phyloP scores from a whole-genome alignment of 1,139 yeast genomes.

The Pichia inconspicua region DNA sequence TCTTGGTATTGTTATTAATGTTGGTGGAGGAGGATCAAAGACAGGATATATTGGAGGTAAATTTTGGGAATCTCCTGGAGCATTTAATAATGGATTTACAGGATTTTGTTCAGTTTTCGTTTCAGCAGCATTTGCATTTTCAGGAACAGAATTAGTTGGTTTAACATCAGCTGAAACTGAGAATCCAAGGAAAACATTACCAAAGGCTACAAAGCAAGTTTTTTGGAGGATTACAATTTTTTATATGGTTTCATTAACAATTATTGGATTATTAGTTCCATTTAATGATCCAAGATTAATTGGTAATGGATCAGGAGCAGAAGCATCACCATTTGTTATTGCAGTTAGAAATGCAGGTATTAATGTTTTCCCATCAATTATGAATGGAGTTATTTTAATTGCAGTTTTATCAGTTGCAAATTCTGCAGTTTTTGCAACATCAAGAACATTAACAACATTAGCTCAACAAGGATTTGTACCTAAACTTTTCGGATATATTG shows the following conservation, averaged over 20 bases:
- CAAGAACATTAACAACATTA: slow-evolving; percentile 69
- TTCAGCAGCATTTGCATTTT: slow-evolving; percentile 50
- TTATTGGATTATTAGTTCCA: slow-evolving; percentile 60
- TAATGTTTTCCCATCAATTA: slow-evolving; percentile 50
- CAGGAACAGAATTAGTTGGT: slow-evolving; percentile 42
- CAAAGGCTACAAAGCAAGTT: slow-evolving; percentile 66
- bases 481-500: slow-evolving; percentile 57
- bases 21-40: slow-evolving; percentile 54
- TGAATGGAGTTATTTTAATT: slow-evolving; percentile 59
- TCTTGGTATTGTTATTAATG: slow-evolving; percentile 38
- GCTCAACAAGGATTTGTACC: slow-evolving; percentile 81
- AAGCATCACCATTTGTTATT: slow-evolving; percentile 67
- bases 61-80: slow-evolving; percentile 55
- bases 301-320: slow-evolving; percentile 38
- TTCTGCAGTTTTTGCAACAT: slow-evolving; percentile 64
- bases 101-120: slow-evolving; percentile 41
- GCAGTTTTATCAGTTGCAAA: slow-evolving; percentile 65
- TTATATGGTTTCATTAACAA: slow-evolving; percentile 39
- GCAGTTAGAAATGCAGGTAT: slow-evolving; percentile 53
- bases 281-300: slow-evolving; percentile 42
- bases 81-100: slow-evolving; percentile 42
- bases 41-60: slow-evolving; percentile 49
- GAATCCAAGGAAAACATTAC: slow-evolving; percentile 43
- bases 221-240: slow-evolving; percentile 64
- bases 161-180: slow-evolving; percentile 42